Base-by-base conservation (phyloP, 176 grass and related monocot species). In the Juncus inflexus region DNA sequence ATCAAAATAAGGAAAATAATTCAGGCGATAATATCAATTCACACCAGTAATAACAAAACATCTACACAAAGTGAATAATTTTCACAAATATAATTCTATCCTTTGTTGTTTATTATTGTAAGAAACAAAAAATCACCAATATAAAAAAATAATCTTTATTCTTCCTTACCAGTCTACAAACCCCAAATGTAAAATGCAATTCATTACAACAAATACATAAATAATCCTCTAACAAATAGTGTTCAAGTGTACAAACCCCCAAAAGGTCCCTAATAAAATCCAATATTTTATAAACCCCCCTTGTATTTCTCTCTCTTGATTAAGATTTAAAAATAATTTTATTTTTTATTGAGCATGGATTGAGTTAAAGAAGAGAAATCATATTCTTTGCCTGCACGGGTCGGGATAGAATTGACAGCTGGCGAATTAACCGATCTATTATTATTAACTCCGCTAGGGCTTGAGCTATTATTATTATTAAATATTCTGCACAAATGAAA, bases 311-410 rank as follows among this genome's bases (percentile, higher is more conserved):
- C 14, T 11, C 50, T 12, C 50, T 55, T 9, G 7, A 38, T 54
- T n/a, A 16, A 40, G 35, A 40, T 66, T 37, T 55, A 56, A 12
- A 56, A 55, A 14, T 53, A 19, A 0, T 2, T 69, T 99, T 80
- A 99, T 43, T 81, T 60, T 69, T 87, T 99, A 61, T 76, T 70
- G 58, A 99, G 77, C 81, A 99, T 80, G 63, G 80, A 88, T 72
- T 90, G 88, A 52, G 95, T 99, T 64, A 99, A 90, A 0, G 89
- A 86, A 16, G 95, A 99, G 66, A 99, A 99, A 50, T 99, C 95
- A 2, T 85, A 90, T 16, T 99, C 89, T 68, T 82, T 79, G 67
- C 75, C 95, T 28, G 89, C 82, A 53, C 75, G 83, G 35, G 70
- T 76, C 10, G 94, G 74, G 37, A 80, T 15, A 52, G 69, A 56